A percentile compares a stretch with the other conserved stretches of the same genome.
Conservation (phyloP, 768 basidiomycete species). For the Kwoniella sp. region DNA sequence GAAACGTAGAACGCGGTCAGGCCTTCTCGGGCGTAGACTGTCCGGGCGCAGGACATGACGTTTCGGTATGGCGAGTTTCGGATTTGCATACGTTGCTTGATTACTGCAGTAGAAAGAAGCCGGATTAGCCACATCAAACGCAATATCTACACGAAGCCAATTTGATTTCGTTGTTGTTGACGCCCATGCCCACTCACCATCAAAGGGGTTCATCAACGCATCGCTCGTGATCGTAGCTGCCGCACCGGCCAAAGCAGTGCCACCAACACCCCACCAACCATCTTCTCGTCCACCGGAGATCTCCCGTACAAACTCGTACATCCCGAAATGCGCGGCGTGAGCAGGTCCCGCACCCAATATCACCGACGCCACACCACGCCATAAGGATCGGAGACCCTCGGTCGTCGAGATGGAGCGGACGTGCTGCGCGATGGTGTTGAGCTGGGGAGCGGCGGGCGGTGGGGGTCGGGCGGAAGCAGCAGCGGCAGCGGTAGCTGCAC, state of each 20-base stretch:
- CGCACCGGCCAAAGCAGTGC: slow-evolving; percentile 94
- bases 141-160: too few species aligned
- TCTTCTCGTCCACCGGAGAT: slow-evolving; percentile 75
- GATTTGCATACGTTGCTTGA: slow-evolving; percentile 99
- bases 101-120: slow-evolving; percentile 63
- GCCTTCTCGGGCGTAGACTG: slow-evolving; percentile 84
- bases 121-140: neutral
- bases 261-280: slow-evolving; percentile 71
- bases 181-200: slow-evolving; percentile 66
- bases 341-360: slow-evolving; percentile 96
- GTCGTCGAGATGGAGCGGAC: slow-evolving; percentile 74
- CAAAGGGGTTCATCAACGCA: slow-evolving; percentile 99
- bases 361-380: slow-evolving; percentile 95
- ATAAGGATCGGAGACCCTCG: slow-evolving; percentile 85
- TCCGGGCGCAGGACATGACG: slow-evolving; percentile 78
- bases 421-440: slow-evolving; percentile 52
- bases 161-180: neutral
- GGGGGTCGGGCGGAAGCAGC: slow-evolving; percentile 23
- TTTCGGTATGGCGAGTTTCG: slow-evolving; percentile 90
- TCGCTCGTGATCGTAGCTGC: slow-evolving; percentile 92
- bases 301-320: slow-evolving; percentile 92
- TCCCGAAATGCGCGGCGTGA: slow-evolving; percentile 96
- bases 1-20: slow-evolving; percentile 93
- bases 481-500: slow-evolving; percentile 2
- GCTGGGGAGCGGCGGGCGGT: slow-evolving; percentile 19